Percentiles rank a stretch among this genome's conserved stretches.
Evolutionary conservation across 805 yeast species (phyloP).

Genomic region (Pichia paraexigua): DNA sequence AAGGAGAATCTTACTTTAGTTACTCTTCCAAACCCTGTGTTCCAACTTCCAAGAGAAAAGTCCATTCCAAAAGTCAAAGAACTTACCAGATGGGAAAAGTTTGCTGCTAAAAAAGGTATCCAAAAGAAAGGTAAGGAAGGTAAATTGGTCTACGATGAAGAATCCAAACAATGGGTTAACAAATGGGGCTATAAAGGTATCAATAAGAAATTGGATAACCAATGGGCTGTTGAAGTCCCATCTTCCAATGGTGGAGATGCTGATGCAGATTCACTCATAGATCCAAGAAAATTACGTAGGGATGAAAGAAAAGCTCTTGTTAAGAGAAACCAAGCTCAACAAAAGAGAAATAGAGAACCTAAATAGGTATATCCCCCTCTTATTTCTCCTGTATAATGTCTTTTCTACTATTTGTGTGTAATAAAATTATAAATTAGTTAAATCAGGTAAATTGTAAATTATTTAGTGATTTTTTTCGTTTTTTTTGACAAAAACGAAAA

Average conservation of each 20-base stretch:
- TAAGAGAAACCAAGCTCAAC: slow-evolving; percentile 79
- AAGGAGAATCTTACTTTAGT: slow-evolving; percentile 77
- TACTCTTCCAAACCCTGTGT: slow-evolving; percentile 74
- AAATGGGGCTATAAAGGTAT: slow-evolving; percentile 97
- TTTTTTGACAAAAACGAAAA: neutral
- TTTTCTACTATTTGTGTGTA: neutral
- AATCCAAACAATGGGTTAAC: slow-evolving; percentile 88
- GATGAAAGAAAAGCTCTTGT: slow-evolving; percentile 77
- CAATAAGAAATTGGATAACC: slow-evolving; percentile 78
- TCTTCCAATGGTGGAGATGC: slow-evolving; percentile 34
- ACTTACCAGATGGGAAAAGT: slow-evolving; percentile 92
- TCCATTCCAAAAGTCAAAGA: slow-evolving; percentile 89
- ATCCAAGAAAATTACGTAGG: slow-evolving; percentile 79
- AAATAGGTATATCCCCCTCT: neutral
- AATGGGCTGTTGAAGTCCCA: slow-evolving; percentile 94
- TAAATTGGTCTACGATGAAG: slow-evolving; percentile 85
- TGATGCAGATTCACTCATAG: slow-evolving; percentile 51
- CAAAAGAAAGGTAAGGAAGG: slow-evolving; percentile 84
- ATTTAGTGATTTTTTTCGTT: neutral
- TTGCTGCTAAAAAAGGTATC: slow-evolving; percentile 94
- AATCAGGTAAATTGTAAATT: neutral
- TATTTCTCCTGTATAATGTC: neutral
- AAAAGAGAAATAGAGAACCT: slow-evolving; percentile 52
- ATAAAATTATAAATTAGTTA: neutral
- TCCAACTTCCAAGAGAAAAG: slow-evolving; percentile 88